Evolutionary conservation across 805 yeast species (phyloP), one percentile per base, ranked within the genome.

Genomic region (Yamadazyma endophytica): DNA sequence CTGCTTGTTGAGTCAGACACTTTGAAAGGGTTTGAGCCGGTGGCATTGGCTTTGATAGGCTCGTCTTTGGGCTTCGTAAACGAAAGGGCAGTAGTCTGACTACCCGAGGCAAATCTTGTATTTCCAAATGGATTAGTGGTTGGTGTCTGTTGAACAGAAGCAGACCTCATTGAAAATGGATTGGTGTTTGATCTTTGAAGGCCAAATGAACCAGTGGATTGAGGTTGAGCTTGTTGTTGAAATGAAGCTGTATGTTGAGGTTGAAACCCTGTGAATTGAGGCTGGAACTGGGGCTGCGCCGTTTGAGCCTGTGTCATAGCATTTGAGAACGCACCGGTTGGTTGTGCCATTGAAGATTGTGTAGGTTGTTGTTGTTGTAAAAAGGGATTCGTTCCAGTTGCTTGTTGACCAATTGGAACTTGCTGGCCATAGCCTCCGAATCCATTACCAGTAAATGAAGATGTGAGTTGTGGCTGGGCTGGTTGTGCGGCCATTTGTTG

Each of bases 11-110:
- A 45, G 24, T 48, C 55, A 9, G 70, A 54, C 13, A 62, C 61
- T 39, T 75, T 63, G 57, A 80, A 80, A 18, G 87, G 87, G 46
- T 80, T 80, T 19, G 69, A 61, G 2, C 82, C 82, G 0, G 82
- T 77, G 1, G 67, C 46, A 7, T 32, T 24, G 9, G 69, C 52
- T 14, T 54, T 49, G 2, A 53, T 43, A 31, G 46, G 43, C 21
- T 33, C 23, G 31, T 4, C 33, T 22, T 9, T 26, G 11, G 8
- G 13, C 15, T 20, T 22, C 29, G 12, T 32, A 28, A 21, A 44
- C 43, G 44, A 55, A 22, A 58, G 47, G 16, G 65, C 58, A 11
- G 64, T 56, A 14, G 67, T 59, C 19, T 42, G 39, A 29, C 63
- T 49, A 4, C 36, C 44, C 14, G 43, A 40, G 4, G 67, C 51